Evolutionary conservation across 2,329 filamentous ascomycete species (phyloP), one percentile per base, ranked within the genome.

Genomic region (Chrysoporthe deuterocubensis): DNA sequence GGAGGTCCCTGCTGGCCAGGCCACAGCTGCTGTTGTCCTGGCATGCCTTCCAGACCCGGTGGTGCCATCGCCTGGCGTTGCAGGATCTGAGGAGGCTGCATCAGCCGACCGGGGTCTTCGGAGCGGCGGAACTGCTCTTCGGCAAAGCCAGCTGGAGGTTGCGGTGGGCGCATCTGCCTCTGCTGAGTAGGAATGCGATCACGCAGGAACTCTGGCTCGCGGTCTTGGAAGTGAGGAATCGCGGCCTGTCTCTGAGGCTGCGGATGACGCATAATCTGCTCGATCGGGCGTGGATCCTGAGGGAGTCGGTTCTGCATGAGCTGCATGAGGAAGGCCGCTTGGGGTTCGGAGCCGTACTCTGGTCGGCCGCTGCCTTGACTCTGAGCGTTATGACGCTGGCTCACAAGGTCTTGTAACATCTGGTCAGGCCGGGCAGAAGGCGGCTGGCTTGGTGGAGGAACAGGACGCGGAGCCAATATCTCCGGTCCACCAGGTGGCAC

Each of bases 281-380:
- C 87, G 44, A 81, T 80, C 69, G 83, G 79, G 50, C 84, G 83
- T 6, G 80, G 77, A 40, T 88, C 85, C 0, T 84, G 81, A 3
- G 80, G 80, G 68, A 85, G 83, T 32, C 78, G 76, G 70, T 79
- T 78, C 72, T 90, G 88, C 92, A 97, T 96, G 42, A 97, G 84
- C 70, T 90, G 92, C 79, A 97, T 92, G 61, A 97, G 81, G 76
- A 96, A 94, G 71, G 96, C 92, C n/a, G 91, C 87, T 76, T 86
- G 89, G 75, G 66, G 78, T 72, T 76, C 76, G 65, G 70, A 71
- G 72, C 71, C 79, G 68, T 81, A 81, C 63, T 87, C 84, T 46
- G 79, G 77, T 44, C 85, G 81, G 7, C 76, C 76, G 18, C 81
- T 82, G 48, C 80, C 78, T 69, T 87, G 86, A 73, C 81, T 87